Base-by-base conservation (phyloP, 148 eudicot genomes). In the Hydrangea macrophylla region DNA sequence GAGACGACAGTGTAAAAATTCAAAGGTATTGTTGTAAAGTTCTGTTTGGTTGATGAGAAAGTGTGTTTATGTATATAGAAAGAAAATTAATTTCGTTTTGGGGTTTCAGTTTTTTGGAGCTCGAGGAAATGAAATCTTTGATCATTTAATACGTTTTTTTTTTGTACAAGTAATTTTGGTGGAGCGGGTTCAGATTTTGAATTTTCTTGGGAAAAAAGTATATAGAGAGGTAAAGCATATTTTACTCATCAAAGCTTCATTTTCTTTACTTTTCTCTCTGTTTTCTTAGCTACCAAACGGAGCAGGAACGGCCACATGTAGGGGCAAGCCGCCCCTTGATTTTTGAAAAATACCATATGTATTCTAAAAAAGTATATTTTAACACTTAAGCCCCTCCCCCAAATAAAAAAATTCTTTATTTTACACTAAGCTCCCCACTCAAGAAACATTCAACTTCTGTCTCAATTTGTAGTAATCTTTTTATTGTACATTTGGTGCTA, bases 1-100 rank as follows among this genome's bases (percentile, higher is more conserved):
- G 2, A 4, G 20, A 24, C 18, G 6, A 10, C 36, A 3, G 1
- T 20, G 20, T 11, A 5, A 26, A n/a, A 55, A 25, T 55, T 11
- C 32, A 11, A 31, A 28, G 18, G 22, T 2, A 32, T 15, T 6
- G 11, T 4, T 23, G 11, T 55, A 6, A n/a, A 1, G 39, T 48
- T n/a, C 40, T 15, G 68, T 64, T 45, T 20, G 58, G 68, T 31
- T 53, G 56, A 30, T 30, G 58, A 50, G 68, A 31, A n/a, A 50
- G 31, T 20, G 28, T 31, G 22, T 11, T 5, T n/a, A 2, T 10
- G 22, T 12, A 11, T 22, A 12, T 1, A 42, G 9, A 45, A 18
- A 44, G 22, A 20, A 18, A 44, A 4, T 12, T 5, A 63, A 26
- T 2, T 27, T 9, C 2, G 67, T 18, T 23, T 0, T 63, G 10